Base-by-base conservation (phyloP, 2,329 filamentous ascomycete species). In the Thelonectria blattea region DNA sequence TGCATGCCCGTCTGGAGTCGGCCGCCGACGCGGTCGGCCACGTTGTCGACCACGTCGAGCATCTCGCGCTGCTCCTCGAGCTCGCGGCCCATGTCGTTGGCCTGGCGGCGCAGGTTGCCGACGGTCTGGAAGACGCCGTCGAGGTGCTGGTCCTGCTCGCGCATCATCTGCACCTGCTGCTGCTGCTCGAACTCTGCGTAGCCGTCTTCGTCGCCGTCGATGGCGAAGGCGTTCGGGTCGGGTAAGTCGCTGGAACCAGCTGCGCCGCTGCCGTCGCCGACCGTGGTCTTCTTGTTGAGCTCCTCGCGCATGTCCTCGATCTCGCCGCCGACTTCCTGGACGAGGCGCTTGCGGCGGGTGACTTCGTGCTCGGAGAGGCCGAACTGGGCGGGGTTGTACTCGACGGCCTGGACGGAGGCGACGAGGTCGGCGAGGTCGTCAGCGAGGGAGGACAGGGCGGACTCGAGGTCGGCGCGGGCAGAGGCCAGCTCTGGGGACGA, bases 61-160 rank as follows among this genome's bases (percentile, higher is more conserved):
- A 98, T 90, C 75, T 93, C 91, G 20, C 85, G 85, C 82, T 99
- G 95, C 79, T 99, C 95, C 78, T 97, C 96, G 47, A 99, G 82
- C 80, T 99, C 95, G 58, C 94, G 83, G 1, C 95, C 94, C 94
- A 99, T 99, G 69, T 93, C 91, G 76, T 96, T 89, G 2, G 95
- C 96, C 82, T 98, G 95, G 73, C 90, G 84, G 57, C 94, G 83
- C 73, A 99, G 78, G 73, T 93, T 97, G 2, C 93, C 94, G 22
- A 99, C 95, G 1, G 94, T 98, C 67, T 89, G 87, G 74, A 96
- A 97, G 48, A 99, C 94, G 15, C 91, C 91, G 73, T 98, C 94
- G 2, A 99, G 83, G 70, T 95, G 91, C 78, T 93, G 84, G 74
- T 99, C 95, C 81, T 99, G 95, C 76, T 97, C 92, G 67, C 90